These are phyloP conservation scores for Agroathelia rolfsii DNA, from an alignment of 1,284 basidiomycete genomes.

Conservation along the genomic window DNA sequence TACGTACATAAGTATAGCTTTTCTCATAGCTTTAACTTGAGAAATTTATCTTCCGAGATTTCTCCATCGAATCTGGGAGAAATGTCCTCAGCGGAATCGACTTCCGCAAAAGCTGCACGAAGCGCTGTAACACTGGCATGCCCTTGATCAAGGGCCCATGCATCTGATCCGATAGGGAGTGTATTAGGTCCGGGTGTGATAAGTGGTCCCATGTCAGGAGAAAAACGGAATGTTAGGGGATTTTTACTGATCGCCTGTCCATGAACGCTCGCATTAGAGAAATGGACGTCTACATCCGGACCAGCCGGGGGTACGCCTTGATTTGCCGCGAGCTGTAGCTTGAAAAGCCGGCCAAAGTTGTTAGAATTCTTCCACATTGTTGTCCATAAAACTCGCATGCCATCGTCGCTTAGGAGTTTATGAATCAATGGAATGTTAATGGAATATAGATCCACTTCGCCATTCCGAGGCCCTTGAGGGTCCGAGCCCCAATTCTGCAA, in stretches of 20 bases:
- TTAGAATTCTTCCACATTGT: constrained; percentile 65
- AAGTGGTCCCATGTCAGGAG: constrained; percentile 65
- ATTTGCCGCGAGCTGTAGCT: constrained; percentile 19
- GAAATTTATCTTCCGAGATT: no score
- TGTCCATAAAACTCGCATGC: constrained; percentile 63
- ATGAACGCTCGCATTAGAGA: no score
- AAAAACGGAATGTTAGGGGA: constrained; percentile 66
- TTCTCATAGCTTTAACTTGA: no score
- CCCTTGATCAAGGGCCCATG: constrained; percentile 65
- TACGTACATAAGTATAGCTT: no score
- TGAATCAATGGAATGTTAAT: constrained; percentile 74
- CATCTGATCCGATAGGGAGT: constrained; percentile 71
- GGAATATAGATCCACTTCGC: constrained; percentile 72
- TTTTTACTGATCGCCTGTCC: constrained; percentile 1
- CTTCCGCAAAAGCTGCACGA: constrained; percentile 65
- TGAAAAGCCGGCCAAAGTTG: constrained; percentile 73
- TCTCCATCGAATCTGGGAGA: no score
- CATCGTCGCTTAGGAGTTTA: constrained; percentile 42
- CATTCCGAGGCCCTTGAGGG: constrained; percentile 40
- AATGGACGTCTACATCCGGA: constrained; percentile 35
- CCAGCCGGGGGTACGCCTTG: constrained; percentile 27
- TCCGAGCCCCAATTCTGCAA: constrained; percentile 78
- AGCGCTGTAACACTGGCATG: constrained; percentile 68
- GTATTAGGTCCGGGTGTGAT: constrained; percentile 49
- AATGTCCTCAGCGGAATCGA: no score